Evolutionary conservation across 2,329 filamentous ascomycete genomes (phyloP).

Genomic region (Trichophyton benhamiae): DNA sequence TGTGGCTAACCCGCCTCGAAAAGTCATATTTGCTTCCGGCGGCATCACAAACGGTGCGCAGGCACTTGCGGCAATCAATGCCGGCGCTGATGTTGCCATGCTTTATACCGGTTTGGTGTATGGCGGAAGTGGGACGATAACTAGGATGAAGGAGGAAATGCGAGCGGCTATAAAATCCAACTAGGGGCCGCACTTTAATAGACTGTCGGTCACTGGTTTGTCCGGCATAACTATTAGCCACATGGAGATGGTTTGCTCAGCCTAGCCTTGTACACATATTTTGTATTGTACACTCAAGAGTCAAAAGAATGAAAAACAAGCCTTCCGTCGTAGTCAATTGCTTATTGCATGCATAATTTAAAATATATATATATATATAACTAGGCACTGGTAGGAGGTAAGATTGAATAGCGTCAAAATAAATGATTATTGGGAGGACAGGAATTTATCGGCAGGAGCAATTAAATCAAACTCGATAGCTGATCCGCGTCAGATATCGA

Average conservation of each 20-base stretch:
- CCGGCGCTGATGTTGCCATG: constrained; percentile 82
- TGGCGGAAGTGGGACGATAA: constrained; percentile 50
- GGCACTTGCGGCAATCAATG: constrained; percentile 68
- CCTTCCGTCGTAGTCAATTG: background rate
- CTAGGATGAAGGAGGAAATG: constrained; percentile 38
- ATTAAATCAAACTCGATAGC: background rate
- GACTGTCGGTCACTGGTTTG: background rate
- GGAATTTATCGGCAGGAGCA: background rate
- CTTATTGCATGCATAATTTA: background rate
- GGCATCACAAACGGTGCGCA: constrained; percentile 83
- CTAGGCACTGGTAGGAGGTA: background rate
- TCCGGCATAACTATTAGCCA: background rate
- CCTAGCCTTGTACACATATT: background rate
- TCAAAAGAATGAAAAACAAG: background rate
- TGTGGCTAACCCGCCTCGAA: constrained; percentile 30
- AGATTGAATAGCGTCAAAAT: background rate
- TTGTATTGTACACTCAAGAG: background rate
- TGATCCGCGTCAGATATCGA: constrained; percentile 13
- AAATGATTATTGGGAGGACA: too few relatives aligned
- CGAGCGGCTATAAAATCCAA: constrained; percentile 17
- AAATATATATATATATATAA: background rate
- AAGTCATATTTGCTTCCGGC: constrained; percentile 86
- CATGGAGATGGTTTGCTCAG: background rate
- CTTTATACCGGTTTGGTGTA: constrained; percentile 70
- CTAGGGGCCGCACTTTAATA: background rate